Conservation (phyloP, 164 flowering plant genomes). For the Buxus sempervirens region DNA sequence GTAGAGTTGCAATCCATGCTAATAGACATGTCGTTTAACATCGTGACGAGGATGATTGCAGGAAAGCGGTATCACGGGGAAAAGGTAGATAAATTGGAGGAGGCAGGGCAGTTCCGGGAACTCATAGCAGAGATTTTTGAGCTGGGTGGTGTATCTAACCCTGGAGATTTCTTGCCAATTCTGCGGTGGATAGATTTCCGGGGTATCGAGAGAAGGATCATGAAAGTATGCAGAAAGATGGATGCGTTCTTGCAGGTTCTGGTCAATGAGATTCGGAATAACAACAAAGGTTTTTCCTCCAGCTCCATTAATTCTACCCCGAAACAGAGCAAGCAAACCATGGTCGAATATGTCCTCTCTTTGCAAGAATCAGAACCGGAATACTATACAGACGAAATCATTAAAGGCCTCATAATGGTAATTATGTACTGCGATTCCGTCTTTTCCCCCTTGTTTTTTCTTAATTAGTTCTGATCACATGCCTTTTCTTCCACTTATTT, state of each 20-base stretch:
- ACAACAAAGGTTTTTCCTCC: neutral
- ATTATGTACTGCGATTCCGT: neutral
- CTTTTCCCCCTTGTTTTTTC: no score
- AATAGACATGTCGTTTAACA: constrained; percentile 16
- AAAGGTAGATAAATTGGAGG: constrained; percentile 13
- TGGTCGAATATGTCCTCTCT: constrained; percentile 18
- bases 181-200: constrained; percentile 22
- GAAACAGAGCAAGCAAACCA: constrained; percentile 13
- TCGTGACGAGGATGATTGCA: constrained; percentile 18
- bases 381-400: constrained; percentile 3
- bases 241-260: constrained; percentile 24
- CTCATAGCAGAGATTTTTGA: neutral
- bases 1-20: constrained; percentile 12
- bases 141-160: neutral
- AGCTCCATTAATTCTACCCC: neutral
- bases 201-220: constrained; percentile 17
- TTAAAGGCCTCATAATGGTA: neutral
- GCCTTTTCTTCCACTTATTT: no score
- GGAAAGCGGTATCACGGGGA: constrained; percentile 27
- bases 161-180: constrained; percentile 28
- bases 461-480: neutral
- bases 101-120: constrained; percentile 17
- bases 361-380: constrained; percentile 3
- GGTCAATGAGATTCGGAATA: constrained; percentile 11
- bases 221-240: constrained; percentile 2